A percentile compares a stretch with the other conserved stretches of the same genome.
phyloP scores from a whole-genome alignment of 768 basidiomycete genomes.

The Russula sp. region DNA sequence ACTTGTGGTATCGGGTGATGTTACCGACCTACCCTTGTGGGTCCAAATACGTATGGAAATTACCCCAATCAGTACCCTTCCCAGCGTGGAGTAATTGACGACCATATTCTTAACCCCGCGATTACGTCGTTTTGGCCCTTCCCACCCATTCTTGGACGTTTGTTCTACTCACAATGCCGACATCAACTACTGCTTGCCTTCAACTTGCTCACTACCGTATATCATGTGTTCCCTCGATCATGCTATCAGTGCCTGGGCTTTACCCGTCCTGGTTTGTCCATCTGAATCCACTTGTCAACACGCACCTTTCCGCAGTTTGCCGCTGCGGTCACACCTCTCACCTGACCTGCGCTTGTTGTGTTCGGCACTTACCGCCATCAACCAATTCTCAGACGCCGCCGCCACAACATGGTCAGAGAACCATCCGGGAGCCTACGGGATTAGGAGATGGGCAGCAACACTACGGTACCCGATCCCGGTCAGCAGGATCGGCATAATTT shows the following conservation, averaged over 20 bases:
- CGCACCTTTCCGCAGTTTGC: neutral
- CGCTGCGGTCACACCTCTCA: neutral
- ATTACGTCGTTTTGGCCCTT: neutral
- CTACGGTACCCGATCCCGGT: neutral
- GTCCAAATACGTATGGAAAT: constrained; percentile 5
- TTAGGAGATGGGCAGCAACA: neutral
- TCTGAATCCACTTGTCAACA: neutral
- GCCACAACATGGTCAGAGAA: neutral
- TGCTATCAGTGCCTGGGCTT: neutral
- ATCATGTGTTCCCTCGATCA: neutral
- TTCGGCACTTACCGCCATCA: neutral
- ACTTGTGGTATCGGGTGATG: neutral
- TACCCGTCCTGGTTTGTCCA: neutral
- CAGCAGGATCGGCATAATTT: neutral
- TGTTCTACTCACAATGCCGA: neutral
- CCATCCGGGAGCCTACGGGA: neutral
- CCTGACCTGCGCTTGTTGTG: constrained; percentile 5
- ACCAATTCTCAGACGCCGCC: neutral
- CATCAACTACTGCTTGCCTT: neutral
- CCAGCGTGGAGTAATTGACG: neutral
- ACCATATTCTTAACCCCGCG: neutral
- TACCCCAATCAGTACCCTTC: neutral
- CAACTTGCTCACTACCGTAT: neutral
- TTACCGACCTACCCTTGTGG: neutral
- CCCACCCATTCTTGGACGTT: neutral